Percentiles rank a stretch among this genome's conserved stretches.
These are phyloP conservation scores for Jaapia argillacea DNA, from an alignment of 768 basidiomycete genomes.

Conservation along the genomic window DNA sequence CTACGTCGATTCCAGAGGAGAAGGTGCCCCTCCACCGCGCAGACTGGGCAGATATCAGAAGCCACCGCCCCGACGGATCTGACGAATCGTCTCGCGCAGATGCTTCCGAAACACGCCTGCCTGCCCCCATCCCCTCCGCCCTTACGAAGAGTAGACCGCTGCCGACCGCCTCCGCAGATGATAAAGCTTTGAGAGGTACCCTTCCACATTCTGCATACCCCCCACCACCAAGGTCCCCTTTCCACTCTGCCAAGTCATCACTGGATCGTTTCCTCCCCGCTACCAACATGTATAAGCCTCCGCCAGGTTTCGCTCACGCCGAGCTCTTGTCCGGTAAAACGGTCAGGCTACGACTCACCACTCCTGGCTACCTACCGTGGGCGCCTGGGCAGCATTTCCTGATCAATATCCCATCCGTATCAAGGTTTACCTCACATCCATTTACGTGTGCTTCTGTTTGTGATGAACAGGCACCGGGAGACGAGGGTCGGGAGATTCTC, in stretches of 20 bases:
- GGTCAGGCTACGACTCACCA: conserved; percentile 54
- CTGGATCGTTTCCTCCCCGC: neutral
- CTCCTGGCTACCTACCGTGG: conserved; percentile 51
- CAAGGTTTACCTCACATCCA: conserved; percentile 54
- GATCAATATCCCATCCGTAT: conserved; percentile 55
- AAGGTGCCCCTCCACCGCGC: neutral
- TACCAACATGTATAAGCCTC: conserved; percentile 31
- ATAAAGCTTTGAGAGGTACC: too few species aligned
- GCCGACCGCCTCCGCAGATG: neutral
- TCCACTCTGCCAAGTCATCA: neutral
- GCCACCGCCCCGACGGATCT: too few species aligned
- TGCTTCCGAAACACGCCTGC: neutral
- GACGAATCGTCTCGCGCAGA: neutral
- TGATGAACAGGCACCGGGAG: conserved; percentile 32
- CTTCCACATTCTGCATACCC: neutral
- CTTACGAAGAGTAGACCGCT: neutral
- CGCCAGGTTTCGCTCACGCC: conserved; percentile 57
- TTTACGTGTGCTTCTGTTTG: conserved; percentile 62
- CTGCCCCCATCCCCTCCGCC: neutral
- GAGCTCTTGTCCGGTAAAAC: conserved; percentile 64
- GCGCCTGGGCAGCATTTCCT: conserved; percentile 74
- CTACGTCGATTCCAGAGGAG: neutral
- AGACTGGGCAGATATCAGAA: too few species aligned
- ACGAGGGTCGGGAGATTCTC: conserved; percentile 44
- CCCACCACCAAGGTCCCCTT: neutral